Evolutionary conservation across 108 stramenopile genomes (phyloP), one percentile per base, ranked within the genome.

Genomic region (Skeletonema marinoi): DNA sequence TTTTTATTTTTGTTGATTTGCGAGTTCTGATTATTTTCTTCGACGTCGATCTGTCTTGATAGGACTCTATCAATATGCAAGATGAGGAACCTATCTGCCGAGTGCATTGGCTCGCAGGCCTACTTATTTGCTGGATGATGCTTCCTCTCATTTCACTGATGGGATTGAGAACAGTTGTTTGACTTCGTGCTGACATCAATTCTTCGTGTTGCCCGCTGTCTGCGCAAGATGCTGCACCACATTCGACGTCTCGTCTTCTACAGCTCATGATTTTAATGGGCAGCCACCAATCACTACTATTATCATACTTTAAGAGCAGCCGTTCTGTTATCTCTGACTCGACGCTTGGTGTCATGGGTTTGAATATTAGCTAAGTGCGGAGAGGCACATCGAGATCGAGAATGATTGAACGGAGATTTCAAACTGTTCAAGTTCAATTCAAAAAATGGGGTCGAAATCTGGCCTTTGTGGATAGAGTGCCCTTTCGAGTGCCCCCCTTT

Each of bases 1-100:
- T 8, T 56, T 56, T 56, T 56, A 56, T 56, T 56, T 56, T 56
- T 56, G 54, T 56, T 56, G 54, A 6, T 56, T 56, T 56, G 25
- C 54, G 54, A 25, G 25, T 56, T 56, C 54, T 7, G 25, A 11
- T 25, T 56, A 0, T 56, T 10, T 25, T 56, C n/a, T 25, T 56
- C n/a, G 44, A 16, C 3, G 44, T 46, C 44, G 44, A 46, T 46
- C 44, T 46, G 16, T 46, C 44, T n/a, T 46, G 44, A n/a, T 16
- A 46, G 16, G 3, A 46, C 0, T 46, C 44, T n/a, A 16, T 5
- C 4, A 46, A n/a, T 46, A 11, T 46, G 16, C 16, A 46, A 4
- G 44, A 46, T 4, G 44, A 46, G 44, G 1, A 46, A 46, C 16
- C 16, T 3, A 46, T 46, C 16, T 46, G 44, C 3, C 44, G 1